Conservation (phyloP, 768 basidiomycete genomes). For the Lenzites betulinus region DNA sequence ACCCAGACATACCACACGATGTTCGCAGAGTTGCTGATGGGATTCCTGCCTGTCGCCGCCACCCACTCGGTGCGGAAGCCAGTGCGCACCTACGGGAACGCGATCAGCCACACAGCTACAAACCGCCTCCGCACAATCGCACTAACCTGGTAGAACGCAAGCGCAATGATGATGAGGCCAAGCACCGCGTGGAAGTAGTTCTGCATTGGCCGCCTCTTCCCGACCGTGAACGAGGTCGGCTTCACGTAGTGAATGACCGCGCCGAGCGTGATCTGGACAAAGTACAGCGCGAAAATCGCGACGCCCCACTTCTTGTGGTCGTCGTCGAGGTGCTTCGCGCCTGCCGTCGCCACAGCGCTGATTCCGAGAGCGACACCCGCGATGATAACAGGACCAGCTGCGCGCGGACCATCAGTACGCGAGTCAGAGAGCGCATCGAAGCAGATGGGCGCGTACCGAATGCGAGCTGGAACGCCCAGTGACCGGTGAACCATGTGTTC, state of each 20-base stretch:
- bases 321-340: slow-evolving; percentile 40
- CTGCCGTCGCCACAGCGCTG: slow-evolving; percentile 35
- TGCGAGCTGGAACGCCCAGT: slow-evolving; percentile 51
- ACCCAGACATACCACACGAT: slow-evolving; percentile 43
- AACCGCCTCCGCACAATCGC: not conserved
- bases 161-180: slow-evolving; percentile 54
- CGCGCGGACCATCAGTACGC: not conserved
- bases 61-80: slow-evolving; percentile 41
- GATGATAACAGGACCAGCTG: slow-evolving; percentile 54
- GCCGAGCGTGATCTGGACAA: slow-evolving; percentile 51
- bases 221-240: slow-evolving; percentile 37
- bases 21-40: slow-evolving; percentile 28
- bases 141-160: slow-evolving; percentile 49
- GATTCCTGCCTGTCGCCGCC: slow-evolving; percentile 27
- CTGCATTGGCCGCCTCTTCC: slow-evolving; percentile 44
- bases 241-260: slow-evolving; percentile 56
- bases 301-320: slow-evolving; percentile 55
- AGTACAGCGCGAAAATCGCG: slow-evolving; percentile 54
- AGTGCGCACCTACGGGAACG: slow-evolving; percentile 39
- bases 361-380: slow-evolving; percentile 50
- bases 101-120: too few relatives aligned
- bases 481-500: slow-evolving; percentile 43
- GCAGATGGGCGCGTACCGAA: slow-evolving; percentile 31
- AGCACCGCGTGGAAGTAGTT: slow-evolving; percentile 46
- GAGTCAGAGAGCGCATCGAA: not conserved